Evolutionary conservation across 495 filamentous ascomycete species (phyloP).

Genomic region (Xylona heveae): DNA sequence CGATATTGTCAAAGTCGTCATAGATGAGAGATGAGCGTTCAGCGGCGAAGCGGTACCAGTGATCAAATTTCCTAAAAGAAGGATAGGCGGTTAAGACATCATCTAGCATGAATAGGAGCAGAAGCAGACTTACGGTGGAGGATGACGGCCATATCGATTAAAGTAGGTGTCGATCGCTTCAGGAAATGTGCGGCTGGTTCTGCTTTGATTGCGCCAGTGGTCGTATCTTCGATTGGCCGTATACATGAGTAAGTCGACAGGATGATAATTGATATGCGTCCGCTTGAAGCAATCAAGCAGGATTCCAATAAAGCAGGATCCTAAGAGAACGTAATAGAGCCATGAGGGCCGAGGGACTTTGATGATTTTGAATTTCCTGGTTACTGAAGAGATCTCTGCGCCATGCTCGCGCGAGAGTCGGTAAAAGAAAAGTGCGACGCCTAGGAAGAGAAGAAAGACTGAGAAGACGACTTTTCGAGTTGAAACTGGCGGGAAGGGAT

Average conservation of each 20-base stretch:
- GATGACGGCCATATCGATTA: slow-evolving; percentile 23
- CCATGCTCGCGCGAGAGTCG: no score
- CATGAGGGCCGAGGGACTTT: slow-evolving; percentile 9
- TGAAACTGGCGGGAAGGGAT: neutral
- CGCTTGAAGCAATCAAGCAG: slow-evolving; percentile 15
- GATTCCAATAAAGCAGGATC: slow-evolving; percentile 13
- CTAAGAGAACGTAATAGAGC: slow-evolving; percentile 12
- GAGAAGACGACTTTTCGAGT: neutral
- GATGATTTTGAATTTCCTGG: neutral
- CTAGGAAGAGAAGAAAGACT: neutral
- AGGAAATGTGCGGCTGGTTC: slow-evolving; percentile 16
- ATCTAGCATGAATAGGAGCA: neutral
- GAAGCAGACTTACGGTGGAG: slow-evolving; percentile 16
- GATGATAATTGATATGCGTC: slow-evolving; percentile 16
- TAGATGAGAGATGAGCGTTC: slow-evolving; percentile 32
- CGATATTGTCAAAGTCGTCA: slow-evolving; percentile 58
- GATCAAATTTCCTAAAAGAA: slow-evolving; percentile 16
- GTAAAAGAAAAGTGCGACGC: neutral
- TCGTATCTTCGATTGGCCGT: slow-evolving; percentile 19
- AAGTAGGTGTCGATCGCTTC: slow-evolving; percentile 22
- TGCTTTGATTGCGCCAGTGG: slow-evolving; percentile 17
- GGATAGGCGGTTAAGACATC: slow-evolving; percentile 3
- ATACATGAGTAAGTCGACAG: slow-evolving; percentile 27
- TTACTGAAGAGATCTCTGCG: no score
- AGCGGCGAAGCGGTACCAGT: slow-evolving; percentile 2